phyloP scores from a whole-genome alignment of 208 protist genomes.

The Angomonas deanei region DNA sequence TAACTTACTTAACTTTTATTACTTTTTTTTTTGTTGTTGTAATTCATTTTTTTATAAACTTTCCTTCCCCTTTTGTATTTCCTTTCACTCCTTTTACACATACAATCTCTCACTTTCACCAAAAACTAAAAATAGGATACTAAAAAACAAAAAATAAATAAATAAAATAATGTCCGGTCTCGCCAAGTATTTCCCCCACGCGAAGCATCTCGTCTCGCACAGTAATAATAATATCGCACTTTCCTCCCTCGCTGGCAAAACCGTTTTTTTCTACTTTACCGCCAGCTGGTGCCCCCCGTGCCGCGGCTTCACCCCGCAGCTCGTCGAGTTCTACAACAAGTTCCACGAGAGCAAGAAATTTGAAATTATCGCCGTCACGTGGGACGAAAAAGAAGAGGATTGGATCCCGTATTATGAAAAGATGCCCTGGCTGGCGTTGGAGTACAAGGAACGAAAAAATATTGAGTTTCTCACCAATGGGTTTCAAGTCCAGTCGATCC shows the following conservation, averaged over 20 bases:
- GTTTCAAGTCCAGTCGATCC: conserved; percentile 73
- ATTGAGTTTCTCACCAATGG: conserved; percentile 42
- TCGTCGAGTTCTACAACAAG: conserved; percentile 59
- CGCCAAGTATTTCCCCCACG: conserved; percentile 54
- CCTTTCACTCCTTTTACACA: background rate
- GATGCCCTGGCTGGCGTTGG: conserved; percentile 79
- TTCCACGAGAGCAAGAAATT: conserved; percentile 37
- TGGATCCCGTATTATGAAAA: background rate
- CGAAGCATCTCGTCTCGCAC: conserved; percentile 37
- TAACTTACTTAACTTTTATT: background rate
- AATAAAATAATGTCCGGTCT: conserved; percentile 74
- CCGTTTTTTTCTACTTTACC: conserved; percentile 74
- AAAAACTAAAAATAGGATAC: conserved; percentile 11
- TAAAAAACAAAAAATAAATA: too few species aligned
- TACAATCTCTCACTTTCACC: background rate
- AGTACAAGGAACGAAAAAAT: conserved; percentile 39
- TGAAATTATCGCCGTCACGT: conserved; percentile 46
- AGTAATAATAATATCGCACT: conserved; percentile 25
- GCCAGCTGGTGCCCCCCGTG: conserved; percentile 88
- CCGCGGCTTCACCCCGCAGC: conserved; percentile 70
- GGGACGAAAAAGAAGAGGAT: conserved; percentile 28
- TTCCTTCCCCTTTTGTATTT: conserved; percentile 11
- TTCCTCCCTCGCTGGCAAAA: conserved; percentile 32
- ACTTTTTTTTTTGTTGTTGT: conserved; percentile 8
- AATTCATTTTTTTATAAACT: background rate